Evolutionary conservation across 345 rosid genomes (phyloP), one percentile per base, ranked within the genome.

Genomic region (Lumnitzera littorea): DNA sequence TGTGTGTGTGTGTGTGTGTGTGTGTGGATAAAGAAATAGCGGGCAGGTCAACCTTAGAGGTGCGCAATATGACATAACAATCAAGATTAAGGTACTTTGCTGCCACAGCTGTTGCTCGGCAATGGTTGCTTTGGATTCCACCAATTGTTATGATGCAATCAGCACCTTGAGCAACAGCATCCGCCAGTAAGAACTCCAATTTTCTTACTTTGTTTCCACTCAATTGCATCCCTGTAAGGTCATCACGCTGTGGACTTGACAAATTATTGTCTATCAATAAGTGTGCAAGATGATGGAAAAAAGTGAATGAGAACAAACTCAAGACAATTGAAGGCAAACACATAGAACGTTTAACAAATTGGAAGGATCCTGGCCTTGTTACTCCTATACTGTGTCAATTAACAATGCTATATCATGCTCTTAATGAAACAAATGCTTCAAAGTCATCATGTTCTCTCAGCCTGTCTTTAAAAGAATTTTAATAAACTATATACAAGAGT

Each of bases 41-140:
- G 0, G 7, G 43, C 43, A 36, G 43, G 11, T 24, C 15, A 61
- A 87, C 94, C 95, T 88, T 91, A 2, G 96, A 84, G 46, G 96
- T 86, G 14, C 91, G 84, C 49, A 88, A 87, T 27, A 88, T 88
- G 48, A 88, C 82, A 75, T 86, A 81, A 62, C 81, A 70, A 55
- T 71, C 81, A 48, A 91, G 96, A 62, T 83, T 84, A 25, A 91
- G 86, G 66, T 86, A 88, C 80, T 81, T 87, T 13, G 98, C 89
- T 9, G 92, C 95, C 5, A 89, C 96, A 23, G 96, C 82, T 50
- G 98, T 83, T 15, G 98, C 91, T 53, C 98, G 96, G 46, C 98
- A 91, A 62, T 91, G 98, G 65, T 92, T 89, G 71, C 96, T 92
- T 71, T 92, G 96, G 55, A 92, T 89, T 48, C 94, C 98, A 11